phyloP scores from a whole-genome alignment of 768 basidiomycete genomes.

The Cystofilobasidium macerans region DNA sequence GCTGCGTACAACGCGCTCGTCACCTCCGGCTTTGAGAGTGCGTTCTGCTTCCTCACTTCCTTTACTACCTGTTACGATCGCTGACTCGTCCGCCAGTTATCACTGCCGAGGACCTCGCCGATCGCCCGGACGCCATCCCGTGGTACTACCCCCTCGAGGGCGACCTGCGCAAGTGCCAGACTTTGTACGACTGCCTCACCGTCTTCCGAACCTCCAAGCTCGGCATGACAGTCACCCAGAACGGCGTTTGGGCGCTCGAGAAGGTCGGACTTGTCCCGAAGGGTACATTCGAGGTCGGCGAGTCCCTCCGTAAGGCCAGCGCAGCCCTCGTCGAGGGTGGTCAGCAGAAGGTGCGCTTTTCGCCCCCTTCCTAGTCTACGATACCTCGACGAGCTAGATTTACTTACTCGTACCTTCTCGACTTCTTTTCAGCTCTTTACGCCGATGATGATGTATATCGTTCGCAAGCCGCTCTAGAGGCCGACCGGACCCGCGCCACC shows the following conservation, averaged over 20 bases:
- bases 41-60: background rate
- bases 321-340: slow-evolving; percentile 72
- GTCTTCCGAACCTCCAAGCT: slow-evolving; percentile 62
- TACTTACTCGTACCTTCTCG: slow-evolving; percentile 26
- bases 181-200: slow-evolving; percentile 75
- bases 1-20: slow-evolving; percentile 63
- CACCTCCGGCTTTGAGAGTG: slow-evolving; percentile 52
- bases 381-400: background rate
- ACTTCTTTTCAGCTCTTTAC: slow-evolving; percentile 64
- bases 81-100: slow-evolving; percentile 45
- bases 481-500: too few relatives aligned
- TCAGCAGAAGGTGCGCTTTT: slow-evolving; percentile 56
- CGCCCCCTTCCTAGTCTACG: too few relatives aligned
- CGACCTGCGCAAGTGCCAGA: slow-evolving; percentile 81
- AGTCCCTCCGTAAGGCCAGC: slow-evolving; percentile 71
- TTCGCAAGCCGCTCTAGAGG: slow-evolving; percentile 32
- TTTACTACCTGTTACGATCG: background rate
- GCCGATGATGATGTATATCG: slow-evolving; percentile 67
- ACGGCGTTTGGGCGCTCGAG: slow-evolving; percentile 63
- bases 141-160: slow-evolving; percentile 99
- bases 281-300: slow-evolving; percentile 79
- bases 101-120: slow-evolving; percentile 89
- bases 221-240: slow-evolving; percentile 72
- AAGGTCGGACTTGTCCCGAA: slow-evolving; percentile 67
- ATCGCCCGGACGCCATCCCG: slow-evolving; percentile 48